Conservation (phyloP, 169 alveolate species). For the Cryptosporidium ubiquitum region DNA sequence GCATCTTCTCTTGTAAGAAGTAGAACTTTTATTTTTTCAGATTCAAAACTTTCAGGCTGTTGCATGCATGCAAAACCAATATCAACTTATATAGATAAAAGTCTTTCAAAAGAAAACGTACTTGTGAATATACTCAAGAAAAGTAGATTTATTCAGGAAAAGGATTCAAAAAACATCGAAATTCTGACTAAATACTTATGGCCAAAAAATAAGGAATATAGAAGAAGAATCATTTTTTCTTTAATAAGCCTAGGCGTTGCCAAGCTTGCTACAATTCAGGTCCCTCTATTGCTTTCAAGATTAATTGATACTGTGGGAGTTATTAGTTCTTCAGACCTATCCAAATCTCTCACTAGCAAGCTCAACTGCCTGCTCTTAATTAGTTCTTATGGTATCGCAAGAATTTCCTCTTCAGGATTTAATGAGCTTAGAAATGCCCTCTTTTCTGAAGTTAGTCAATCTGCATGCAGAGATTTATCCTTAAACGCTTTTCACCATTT, state of each 20-base stretch:
- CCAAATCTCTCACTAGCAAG: not conserved
- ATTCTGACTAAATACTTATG: slow-evolving; percentile 36
- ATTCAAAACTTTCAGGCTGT: not conserved
- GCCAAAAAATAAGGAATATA: slow-evolving; percentile 45
- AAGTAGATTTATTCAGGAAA: slow-evolving; percentile 22
- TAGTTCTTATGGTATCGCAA: slow-evolving; percentile 55
- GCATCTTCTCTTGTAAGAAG: not conserved
- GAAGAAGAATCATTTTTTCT: slow-evolving; percentile 41
- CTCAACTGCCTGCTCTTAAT: slow-evolving; percentile 6
- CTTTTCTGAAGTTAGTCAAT: slow-evolving; percentile 78
- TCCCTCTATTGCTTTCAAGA: slow-evolving; percentile 77
- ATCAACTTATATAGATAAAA: not conserved
- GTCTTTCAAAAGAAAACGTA: not conserved
- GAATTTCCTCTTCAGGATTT: slow-evolving; percentile 76
- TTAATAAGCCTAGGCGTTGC: slow-evolving; percentile 66
- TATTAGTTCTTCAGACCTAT: not conserved
- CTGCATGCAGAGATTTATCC: slow-evolving; percentile 77
- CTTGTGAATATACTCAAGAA: slow-evolving; percentile 23
- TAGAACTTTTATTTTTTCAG: not conserved
- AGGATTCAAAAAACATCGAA: slow-evolving; percentile 19
- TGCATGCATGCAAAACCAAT: not conserved
- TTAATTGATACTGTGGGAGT: slow-evolving; percentile 73
- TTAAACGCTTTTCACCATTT: slow-evolving; percentile 75
- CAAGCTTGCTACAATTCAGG: slow-evolving; percentile 79
- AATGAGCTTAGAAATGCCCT: slow-evolving; percentile 78